Percentiles rank a stretch among this genome's conserved stretches.
These are phyloP conservation scores for Trypanosoma vivax DNA, from an alignment of 208 protist species.

Conservation along the genomic window DNA sequence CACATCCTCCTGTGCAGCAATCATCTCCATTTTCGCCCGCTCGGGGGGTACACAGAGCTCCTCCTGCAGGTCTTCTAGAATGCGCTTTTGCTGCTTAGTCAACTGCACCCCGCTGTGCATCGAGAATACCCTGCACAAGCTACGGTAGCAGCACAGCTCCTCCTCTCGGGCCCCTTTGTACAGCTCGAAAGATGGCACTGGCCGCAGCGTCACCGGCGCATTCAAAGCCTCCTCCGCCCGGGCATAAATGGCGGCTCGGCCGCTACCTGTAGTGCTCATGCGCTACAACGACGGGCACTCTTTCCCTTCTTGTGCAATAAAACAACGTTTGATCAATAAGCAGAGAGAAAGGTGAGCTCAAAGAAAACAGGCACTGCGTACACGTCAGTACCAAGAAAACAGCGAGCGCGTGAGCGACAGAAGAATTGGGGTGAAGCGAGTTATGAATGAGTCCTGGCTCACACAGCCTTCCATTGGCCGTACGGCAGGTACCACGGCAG, in stretches of 20 bases:
- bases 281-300: not conserved
- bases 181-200: conserved; percentile 57
- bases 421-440: no score
- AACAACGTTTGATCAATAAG: no score
- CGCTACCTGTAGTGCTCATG: conserved; percentile 4
- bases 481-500: no score
- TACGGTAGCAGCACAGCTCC: conserved; percentile 69
- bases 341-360: no score
- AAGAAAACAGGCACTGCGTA: no score
- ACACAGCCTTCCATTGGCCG: no score
- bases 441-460: no score
- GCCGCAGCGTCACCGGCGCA: conserved; percentile 18
- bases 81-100: conserved; percentile 41
- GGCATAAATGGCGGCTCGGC: conserved; percentile 41
- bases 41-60: conserved; percentile 36
- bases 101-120: conserved; percentile 56
- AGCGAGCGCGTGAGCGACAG: no score
- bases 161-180: conserved; percentile 80
- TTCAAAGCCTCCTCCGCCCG: conserved; percentile 38
- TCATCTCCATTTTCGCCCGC: conserved; percentile 43
- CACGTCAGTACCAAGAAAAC: no score
- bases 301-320: no score
- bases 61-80: conserved; percentile 75
- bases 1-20: conserved; percentile 39
- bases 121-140: conserved; percentile 59